These are phyloP conservation scores for Penicillium sp. DNA, from an alignment of 2,329 filamentous ascomycete species.

Conservation along the genomic window DNA sequence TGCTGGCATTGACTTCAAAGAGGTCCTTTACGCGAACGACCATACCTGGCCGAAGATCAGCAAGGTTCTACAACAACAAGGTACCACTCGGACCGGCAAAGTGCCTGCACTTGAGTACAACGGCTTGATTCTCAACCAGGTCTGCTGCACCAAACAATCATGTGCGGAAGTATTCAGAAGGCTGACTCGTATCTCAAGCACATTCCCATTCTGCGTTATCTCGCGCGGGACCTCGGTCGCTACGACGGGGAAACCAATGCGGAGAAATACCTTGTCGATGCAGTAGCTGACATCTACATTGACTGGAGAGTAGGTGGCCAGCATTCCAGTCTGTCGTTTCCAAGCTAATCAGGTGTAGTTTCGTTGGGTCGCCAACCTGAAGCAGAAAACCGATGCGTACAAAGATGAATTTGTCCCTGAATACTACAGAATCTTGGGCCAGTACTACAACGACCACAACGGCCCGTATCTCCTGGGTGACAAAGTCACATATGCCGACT, in stretches of 20 bases:
- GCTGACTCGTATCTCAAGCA: conserved; percentile 25
- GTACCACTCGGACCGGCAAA: conserved; percentile 33
- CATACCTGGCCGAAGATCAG: conserved; percentile 30
- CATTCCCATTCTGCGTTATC: conserved; percentile 40
- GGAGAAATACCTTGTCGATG: conserved; percentile 43
- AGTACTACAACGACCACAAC: conserved; percentile 32
- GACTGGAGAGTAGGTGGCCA: conserved; percentile 40
- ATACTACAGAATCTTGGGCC: conserved; percentile 35
- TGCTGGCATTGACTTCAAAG: conserved; percentile 30
- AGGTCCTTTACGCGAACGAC: conserved; percentile 34
- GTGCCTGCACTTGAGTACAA: conserved; percentile 43
- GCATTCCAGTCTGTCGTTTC: neutral
- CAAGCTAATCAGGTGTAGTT: conserved; percentile 13
- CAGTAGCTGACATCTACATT: conserved; percentile 42
- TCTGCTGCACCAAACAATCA: neutral
- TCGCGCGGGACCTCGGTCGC: conserved; percentile 36
- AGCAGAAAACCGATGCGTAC: conserved; percentile 31
- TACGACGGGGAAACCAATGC: conserved; percentile 43
- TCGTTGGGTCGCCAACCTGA: conserved; percentile 34
- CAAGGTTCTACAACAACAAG: conserved; percentile 30
- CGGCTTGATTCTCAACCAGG: conserved; percentile 31
- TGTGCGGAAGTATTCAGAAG: neutral
- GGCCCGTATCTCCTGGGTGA: conserved; percentile 45
- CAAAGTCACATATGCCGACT: conserved; percentile 43
- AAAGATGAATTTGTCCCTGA: conserved; percentile 30